phyloP scores from a whole-genome alignment of 2,329 filamentous ascomycete species.

The Emericellopsis atlantica region DNA sequence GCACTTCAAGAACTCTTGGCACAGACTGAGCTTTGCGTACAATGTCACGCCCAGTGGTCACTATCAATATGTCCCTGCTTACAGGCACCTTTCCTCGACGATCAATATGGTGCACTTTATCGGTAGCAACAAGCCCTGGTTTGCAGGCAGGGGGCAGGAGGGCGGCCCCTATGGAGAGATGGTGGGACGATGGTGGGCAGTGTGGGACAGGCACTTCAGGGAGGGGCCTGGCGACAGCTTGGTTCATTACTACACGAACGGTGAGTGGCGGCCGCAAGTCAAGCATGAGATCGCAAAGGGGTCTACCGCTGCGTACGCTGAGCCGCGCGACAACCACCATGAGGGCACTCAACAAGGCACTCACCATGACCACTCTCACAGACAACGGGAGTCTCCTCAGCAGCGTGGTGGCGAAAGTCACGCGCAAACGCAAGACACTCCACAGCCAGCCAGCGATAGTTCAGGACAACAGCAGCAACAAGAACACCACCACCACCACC shows the following conservation, averaged over 20 bases:
- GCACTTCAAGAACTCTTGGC: conserved; percentile 74
- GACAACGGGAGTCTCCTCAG: conserved; percentile 9
- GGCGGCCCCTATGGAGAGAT: conserved; percentile 68
- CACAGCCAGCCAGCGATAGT: not conserved
- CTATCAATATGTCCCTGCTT: conserved; percentile 95
- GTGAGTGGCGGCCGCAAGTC: conserved; percentile 32
- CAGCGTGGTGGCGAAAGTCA: too few species aligned
- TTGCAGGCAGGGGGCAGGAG: conserved; percentile 42
- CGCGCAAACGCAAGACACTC: conserved; percentile 9
- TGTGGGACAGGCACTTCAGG: conserved; percentile 79
- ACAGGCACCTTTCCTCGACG: conserved; percentile 78
- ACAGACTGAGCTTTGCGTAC: conserved; percentile 87
- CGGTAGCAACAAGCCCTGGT: conserved; percentile 83
- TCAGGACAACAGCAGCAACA: too few species aligned
- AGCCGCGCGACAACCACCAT: too few species aligned
- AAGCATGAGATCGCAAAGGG: not conserved
- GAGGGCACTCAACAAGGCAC: not conserved
- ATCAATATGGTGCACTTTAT: conserved; percentile 95
- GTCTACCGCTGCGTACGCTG: too few species aligned
- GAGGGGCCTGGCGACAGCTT: conserved; percentile 9
- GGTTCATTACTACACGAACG: conserved; percentile 40
- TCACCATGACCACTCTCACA: not conserved
- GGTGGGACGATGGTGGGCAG: conserved; percentile 81
- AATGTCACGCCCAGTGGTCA: conserved; percentile 95
- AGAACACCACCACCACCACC: too few species aligned